Percentiles rank a stretch among this genome's conserved stretches.
Evolutionary conservation across 2,329 filamentous ascomycete species (phyloP).

Genomic region (Phyllosticta ampelicida): DNA sequence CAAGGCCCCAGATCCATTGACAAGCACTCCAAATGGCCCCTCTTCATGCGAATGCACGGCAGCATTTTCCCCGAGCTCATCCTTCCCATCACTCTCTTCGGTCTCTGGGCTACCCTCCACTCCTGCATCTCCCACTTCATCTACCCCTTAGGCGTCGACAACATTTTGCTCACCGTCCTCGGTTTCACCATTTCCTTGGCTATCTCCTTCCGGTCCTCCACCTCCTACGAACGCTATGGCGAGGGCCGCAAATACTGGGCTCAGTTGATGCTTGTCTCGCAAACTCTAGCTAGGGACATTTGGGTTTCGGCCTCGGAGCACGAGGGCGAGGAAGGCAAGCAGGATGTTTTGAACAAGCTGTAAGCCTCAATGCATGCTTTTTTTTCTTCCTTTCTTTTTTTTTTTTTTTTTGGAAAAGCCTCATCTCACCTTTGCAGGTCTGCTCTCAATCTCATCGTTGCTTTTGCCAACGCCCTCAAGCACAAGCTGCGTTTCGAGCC

Average conservation of each 20-base stretch:
- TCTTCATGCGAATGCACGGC: constrained; percentile 65
- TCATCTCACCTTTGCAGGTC: constrained; percentile 31
- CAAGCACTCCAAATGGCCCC: constrained; percentile 66
- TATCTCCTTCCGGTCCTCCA: constrained; percentile 67
- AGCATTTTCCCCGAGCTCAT: constrained; percentile 66
- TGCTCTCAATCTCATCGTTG: constrained; percentile 65
- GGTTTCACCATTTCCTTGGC: constrained; percentile 74
- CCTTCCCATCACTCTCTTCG: constrained; percentile 53
- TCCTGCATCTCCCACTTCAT: constrained; percentile 40
- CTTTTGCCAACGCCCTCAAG: constrained; percentile 68
- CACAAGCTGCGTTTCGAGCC: constrained; percentile 78
- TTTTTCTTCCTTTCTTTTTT: too few relatives aligned
- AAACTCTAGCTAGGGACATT: constrained; percentile 56
- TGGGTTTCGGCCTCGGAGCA: constrained; percentile 68
- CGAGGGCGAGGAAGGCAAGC: constrained; percentile 46
- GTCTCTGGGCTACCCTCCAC: constrained; percentile 54
- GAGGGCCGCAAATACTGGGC: constrained; percentile 55
- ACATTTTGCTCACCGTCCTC: constrained; percentile 61
- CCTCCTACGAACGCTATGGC: constrained; percentile 60
- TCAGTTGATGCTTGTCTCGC: constrained; percentile 43
- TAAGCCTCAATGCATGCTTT: constrained; percentile 16
- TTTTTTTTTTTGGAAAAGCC: background rate
- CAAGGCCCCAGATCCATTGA: constrained; percentile 56
- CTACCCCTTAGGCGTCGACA: constrained; percentile 46
- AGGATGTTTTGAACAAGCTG: constrained; percentile 60